A percentile compares a stretch with the other conserved stretches of the same genome.
These are phyloP conservation scores for Penicillium salamii DNA, from an alignment of 495 filamentous ascomycete genomes.

Conservation along the genomic window DNA sequence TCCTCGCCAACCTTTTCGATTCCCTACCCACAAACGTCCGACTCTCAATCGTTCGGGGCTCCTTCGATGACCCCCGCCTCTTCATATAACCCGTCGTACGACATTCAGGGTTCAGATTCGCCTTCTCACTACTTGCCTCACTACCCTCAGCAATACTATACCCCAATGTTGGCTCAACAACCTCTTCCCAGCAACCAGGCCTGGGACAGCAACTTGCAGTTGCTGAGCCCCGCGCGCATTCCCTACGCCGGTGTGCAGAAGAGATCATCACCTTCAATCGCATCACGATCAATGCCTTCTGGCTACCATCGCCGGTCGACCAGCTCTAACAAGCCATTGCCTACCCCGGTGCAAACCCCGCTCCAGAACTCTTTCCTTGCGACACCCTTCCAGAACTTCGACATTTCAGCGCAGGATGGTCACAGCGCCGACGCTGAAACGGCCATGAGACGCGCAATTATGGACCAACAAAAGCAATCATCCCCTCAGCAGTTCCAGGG, in stretches of 20 bases:
- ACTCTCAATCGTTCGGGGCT: slow-evolving; percentile 39
- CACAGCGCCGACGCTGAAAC: slow-evolving; percentile 44
- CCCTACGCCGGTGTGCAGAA: slow-evolving; percentile 37
- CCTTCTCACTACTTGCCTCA: slow-evolving; percentile 32
- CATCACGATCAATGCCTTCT: slow-evolving; percentile 30
- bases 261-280: slow-evolving; percentile 29
- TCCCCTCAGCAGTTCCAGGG: slow-evolving; percentile 30
- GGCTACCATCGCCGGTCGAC: slow-evolving; percentile 35
- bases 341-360: slow-evolving; percentile 47
- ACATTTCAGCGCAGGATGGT: slow-evolving; percentile 39
- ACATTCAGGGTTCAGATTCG: slow-evolving; percentile 34
- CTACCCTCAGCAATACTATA: slow-evolving; percentile 33
- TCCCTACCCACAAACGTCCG: slow-evolving; percentile 32
- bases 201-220: slow-evolving; percentile 42
- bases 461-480: slow-evolving; percentile 50
- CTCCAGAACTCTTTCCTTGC: slow-evolving; percentile 44
- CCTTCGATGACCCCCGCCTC: slow-evolving; percentile 48
- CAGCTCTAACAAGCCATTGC: slow-evolving; percentile 42
- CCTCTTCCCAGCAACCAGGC: slow-evolving; percentile 36
- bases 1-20: slow-evolving; percentile 43
- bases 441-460: slow-evolving; percentile 53
- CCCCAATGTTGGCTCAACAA: slow-evolving; percentile 45
- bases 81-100: slow-evolving; percentile 44
- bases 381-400: slow-evolving; percentile 47
- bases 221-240: slow-evolving; percentile 38